Percentiles rank a stretch among this genome's conserved stretches.
phyloP scores from a whole-genome alignment of 257 asterid genomes.

The Solanum etuberosum region DNA sequence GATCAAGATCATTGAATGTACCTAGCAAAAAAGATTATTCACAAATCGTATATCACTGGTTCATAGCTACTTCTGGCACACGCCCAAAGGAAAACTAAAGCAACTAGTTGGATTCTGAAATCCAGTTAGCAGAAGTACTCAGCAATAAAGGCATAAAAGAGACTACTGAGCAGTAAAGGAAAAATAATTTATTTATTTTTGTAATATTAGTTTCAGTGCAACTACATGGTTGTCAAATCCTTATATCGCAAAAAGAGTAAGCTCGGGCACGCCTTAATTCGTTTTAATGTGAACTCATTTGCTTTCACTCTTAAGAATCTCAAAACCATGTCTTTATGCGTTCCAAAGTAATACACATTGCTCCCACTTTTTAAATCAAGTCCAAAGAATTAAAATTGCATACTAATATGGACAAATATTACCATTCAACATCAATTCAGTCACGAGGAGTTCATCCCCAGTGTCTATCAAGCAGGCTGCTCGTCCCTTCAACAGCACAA shows the following conservation, averaged over 20 bases:
- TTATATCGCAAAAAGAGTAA: not conserved
- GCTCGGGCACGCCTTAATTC: not conserved
- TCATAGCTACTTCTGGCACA: not conserved
- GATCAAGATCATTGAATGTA: conserved; percentile 92
- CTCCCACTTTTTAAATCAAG: not conserved
- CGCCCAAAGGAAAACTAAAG: not conserved
- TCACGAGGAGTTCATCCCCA: conserved; percentile 96
- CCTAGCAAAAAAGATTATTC: conserved; percentile 27
- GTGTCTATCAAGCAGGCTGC: conserved; percentile 99
- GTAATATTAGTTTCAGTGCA: not conserved
- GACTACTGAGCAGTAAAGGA: not conserved
- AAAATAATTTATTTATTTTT: not conserved
- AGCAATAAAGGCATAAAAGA: not conserved
- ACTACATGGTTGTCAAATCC: not conserved
- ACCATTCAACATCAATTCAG: conserved; percentile 97
- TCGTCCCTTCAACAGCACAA: conserved; percentile 89
- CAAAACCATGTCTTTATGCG: not conserved
- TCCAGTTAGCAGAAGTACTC: not conserved
- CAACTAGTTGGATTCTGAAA: not conserved
- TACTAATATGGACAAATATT: not conserved
- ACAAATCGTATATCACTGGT: not conserved
- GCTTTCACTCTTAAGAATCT: not conserved
- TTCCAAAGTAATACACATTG: not conserved
- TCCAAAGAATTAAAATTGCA: not conserved
- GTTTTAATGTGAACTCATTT: not conserved